Percentiles rank a stretch among this genome's conserved stretches.
Evolutionary conservation across 164 flowering plant genomes (phyloP).

Genomic region (Echeveria elegans): DNA sequence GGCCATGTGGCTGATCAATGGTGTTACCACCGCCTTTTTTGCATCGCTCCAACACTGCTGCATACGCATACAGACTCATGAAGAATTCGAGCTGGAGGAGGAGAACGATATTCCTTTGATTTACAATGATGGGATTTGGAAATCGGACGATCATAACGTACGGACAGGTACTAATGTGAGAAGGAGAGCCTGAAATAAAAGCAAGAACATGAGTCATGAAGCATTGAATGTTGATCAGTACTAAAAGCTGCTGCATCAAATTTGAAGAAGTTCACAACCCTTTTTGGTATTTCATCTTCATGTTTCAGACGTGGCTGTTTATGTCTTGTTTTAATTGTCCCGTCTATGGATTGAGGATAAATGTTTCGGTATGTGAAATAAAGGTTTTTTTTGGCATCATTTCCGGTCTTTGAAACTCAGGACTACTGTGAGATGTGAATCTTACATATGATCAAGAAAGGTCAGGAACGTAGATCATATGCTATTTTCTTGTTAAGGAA

Average conservation of each 20-base stretch:
- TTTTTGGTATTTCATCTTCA: not conserved
- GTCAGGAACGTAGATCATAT: not conserved
- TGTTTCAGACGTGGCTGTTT: not conserved
- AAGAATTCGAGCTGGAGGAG: constrained; percentile 5
- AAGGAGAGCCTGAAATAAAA: not conserved
- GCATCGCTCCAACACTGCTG: constrained; percentile 15
- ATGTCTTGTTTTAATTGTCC: not conserved
- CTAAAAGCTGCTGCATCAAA: not conserved
- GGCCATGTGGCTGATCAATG: constrained; percentile 14
- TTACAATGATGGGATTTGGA: constrained; percentile 11
- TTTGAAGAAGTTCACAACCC: not conserved
- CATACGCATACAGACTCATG: constrained; percentile 11
- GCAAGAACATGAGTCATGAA: constrained; percentile 3
- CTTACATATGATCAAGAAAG: not conserved
- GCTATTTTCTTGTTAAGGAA: not conserved
- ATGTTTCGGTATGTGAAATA: not conserved
- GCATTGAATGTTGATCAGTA: not conserved
- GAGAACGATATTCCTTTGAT: constrained; percentile 11
- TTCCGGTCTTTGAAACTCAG: not conserved
- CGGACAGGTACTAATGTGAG: not conserved
- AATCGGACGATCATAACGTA: not conserved
- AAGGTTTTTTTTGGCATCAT: not conserved
- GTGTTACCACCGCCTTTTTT: constrained; percentile 12
- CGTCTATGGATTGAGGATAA: not conserved
- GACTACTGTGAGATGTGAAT: not conserved